Evolutionary conservation across 352 stramenopile genomes (phyloP), one percentile per base, ranked within the genome.

Genomic region (Pythium utonaiense): DNA sequence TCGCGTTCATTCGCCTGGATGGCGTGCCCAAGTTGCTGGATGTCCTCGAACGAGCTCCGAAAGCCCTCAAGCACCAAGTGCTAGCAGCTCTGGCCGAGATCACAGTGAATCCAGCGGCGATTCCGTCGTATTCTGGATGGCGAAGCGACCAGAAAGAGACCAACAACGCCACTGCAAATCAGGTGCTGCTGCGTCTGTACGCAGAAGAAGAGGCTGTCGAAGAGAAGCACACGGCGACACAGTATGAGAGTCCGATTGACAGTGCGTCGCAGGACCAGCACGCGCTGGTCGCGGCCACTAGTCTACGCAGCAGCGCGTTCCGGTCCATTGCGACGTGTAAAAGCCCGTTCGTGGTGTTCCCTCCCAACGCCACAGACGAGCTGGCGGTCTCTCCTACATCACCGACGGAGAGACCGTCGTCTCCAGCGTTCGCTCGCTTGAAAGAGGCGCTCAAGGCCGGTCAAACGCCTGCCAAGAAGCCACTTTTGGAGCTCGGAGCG

Each of bases 151-250:
- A 69, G 4, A 73, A 62, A 5, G 77, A 81, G 4, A 69, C 67
- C 2, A 77, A 77, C 48, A 83, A 91, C 44, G 65, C 62, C 3
- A 79, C 70, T 2, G 83, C 83, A 0, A 80, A 67, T 24, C 69
- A 91, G 48, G 51, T 90, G n/a, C 47, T 93, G 8, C 64, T 93
- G 52, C 69, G 76, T n/a, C 72, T 89, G 42, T 93, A 88, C 49
- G 72, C 80, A 0, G 51, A 79, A 6, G 83, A 91, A 67, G 83
- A 91, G 58, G 66, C 67, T 21, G 48, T 67, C 10, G 70, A 86
- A 25, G 61, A 78, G 13, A 55, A 64, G 36, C 22, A 56, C n/a
- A 25, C 62, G 56, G 48, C 61, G 7, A 14, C 22, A 3, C 38
- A 30, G 40, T 28, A 30, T 10, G 38, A 42, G 3, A 22, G 6